phyloP scores from a whole-genome alignment of 225 moss, liverwort and hornwort species.

The Marchantia paleacea region DNA sequence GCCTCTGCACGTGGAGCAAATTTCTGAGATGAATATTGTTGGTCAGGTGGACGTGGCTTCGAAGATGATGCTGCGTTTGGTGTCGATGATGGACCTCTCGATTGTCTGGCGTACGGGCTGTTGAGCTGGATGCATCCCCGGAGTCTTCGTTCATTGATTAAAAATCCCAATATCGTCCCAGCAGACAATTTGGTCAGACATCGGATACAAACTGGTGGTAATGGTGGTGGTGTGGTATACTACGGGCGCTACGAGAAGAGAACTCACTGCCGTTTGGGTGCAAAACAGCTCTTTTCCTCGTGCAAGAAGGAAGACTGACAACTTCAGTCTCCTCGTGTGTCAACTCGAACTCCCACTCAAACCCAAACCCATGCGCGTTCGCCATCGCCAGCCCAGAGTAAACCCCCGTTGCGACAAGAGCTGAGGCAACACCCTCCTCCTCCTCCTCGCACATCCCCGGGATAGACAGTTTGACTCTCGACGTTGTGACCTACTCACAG shows the following conservation, averaged over 20 bases:
- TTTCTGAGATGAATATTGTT: constrained; percentile 45
- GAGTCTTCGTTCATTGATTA: constrained; percentile 23
- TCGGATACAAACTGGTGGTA: background rate
- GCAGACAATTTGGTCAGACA: background rate
- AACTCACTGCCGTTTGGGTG: too few relatives aligned
- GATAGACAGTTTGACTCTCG: background rate
- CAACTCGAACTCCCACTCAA: background rate
- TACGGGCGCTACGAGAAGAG: background rate
- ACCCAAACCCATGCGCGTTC: background rate
- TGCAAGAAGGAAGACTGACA: background rate
- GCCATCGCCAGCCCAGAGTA: background rate
- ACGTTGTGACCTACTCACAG: background rate
- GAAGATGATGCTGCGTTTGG: constrained; percentile 32
- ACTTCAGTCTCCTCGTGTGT: background rate
- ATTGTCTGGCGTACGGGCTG: background rate
- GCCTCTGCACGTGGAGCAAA: constrained; percentile 39
- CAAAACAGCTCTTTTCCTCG: background rate
- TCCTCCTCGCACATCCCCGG: background rate
- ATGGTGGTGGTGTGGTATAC: background rate
- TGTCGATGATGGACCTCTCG: background rate
- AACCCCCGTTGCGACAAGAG: background rate
- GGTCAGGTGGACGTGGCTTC: constrained; percentile 37
- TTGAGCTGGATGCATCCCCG: constrained; percentile 19
- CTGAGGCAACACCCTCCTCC: background rate
- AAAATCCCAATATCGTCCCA: background rate